A percentile compares a stretch with the other conserved stretches of the same genome.
Evolutionary conservation across 148 eudicot species (phyloP).

Genomic region (Spergularia bocconei): DNA sequence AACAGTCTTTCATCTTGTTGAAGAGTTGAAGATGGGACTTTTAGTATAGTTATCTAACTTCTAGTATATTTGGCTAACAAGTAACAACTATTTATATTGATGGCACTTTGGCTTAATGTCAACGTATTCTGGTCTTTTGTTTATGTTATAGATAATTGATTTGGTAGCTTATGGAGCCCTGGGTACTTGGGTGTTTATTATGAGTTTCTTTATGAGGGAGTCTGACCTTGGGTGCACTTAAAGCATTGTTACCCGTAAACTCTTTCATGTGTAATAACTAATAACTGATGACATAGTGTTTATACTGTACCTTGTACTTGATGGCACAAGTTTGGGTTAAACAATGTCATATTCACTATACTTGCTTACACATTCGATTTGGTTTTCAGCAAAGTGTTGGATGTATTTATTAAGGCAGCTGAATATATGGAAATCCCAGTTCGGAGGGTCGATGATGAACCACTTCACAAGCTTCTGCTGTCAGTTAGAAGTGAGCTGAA

Average conservation of each 20-base stretch:
- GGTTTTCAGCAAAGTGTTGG: constrained; percentile 82
- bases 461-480: constrained; percentile 75
- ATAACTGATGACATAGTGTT: background rate
- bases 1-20: background rate
- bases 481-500: constrained; percentile 89
- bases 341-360: background rate
- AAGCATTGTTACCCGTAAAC: too few species aligned
- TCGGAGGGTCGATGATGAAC: constrained; percentile 78
- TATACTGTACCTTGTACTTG: constrained; percentile 1
- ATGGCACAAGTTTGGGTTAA: constrained; percentile 4
- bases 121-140: background rate
- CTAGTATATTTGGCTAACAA: background rate
- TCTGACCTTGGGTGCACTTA: too few species aligned
- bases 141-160: too few species aligned
- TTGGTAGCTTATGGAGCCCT: too few species aligned
- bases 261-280: background rate
- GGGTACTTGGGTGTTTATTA: too few species aligned
- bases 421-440: constrained; percentile 93
- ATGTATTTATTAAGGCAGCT: constrained; percentile 84
- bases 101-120: background rate
- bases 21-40: background rate
- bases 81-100: background rate
- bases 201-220: too few species aligned
- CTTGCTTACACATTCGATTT: constrained; percentile 2
- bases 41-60: background rate